phyloP scores from a whole-genome alignment of 345 rosid genomes.

The Populus alba region DNA sequence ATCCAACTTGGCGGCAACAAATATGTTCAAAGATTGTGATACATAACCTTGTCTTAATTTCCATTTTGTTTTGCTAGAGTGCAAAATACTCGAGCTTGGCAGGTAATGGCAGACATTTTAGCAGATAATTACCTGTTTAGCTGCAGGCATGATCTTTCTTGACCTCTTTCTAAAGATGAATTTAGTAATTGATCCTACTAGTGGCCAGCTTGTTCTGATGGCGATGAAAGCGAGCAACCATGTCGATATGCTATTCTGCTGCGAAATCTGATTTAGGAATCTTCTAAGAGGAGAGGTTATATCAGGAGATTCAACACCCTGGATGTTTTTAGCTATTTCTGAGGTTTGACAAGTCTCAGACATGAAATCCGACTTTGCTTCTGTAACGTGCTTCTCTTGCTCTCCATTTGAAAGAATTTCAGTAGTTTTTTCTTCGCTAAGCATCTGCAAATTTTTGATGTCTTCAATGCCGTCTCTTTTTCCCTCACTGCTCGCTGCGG shows the following conservation, averaged over 20 bases:
- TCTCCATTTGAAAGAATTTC: constrained; percentile 16
- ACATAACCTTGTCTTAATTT: not conserved
- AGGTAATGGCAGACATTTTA: not conserved
- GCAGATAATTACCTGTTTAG: not conserved
- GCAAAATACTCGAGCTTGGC: not conserved
- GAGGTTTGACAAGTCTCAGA: constrained; percentile 18
- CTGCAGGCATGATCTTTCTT: constrained; percentile 18
- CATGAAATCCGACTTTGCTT: constrained; percentile 17
- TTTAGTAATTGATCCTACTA: constrained; percentile 47
- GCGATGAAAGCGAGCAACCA: constrained; percentile 66
- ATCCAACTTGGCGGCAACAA: not conserved
- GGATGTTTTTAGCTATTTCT: constrained; percentile 16
- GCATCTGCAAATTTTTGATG: not conserved
- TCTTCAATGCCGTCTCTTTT: constrained; percentile 6
- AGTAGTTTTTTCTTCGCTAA: not conserved
- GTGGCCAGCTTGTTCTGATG: constrained; percentile 56
- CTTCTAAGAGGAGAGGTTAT: constrained; percentile 32
- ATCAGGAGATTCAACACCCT: constrained; percentile 20
- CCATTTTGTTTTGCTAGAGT: not conserved
- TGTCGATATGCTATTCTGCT: constrained; percentile 34
- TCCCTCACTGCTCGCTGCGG: constrained; percentile 51
- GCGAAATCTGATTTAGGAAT: constrained; percentile 40
- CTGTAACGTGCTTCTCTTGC: constrained; percentile 22
- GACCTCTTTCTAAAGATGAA: constrained; percentile 48
- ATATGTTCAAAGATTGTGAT: not conserved